Percentiles rank a stretch among this genome's conserved stretches.
These are phyloP conservation scores for Erysimum cheiri DNA, from an alignment of 441 rosid genomes.

Conservation along the genomic window DNA sequence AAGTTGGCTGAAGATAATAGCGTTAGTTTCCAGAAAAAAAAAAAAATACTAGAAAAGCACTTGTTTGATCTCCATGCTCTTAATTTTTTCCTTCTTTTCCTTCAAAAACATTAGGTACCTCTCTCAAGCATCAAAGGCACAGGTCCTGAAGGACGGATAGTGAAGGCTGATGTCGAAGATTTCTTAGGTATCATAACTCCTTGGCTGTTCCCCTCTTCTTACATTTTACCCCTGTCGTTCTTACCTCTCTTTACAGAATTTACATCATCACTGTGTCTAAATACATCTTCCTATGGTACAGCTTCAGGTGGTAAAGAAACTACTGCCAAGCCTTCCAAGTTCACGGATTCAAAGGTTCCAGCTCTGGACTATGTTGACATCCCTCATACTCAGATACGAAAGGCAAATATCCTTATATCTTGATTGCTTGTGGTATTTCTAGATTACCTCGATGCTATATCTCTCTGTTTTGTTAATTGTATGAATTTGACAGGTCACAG, in stretches of 20 bases:
- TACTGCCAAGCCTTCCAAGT: constrained; percentile 58
- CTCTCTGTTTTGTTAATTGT: constrained; percentile 36
- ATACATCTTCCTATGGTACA: constrained; percentile 49
- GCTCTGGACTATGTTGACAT: constrained; percentile 81
- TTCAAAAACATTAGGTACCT: constrained; percentile 57
- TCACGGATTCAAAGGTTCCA: constrained; percentile 52
- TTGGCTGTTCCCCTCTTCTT: constrained; percentile 14
- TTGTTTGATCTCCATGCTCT: constrained; percentile 8
- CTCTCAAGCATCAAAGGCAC: constrained; percentile 92
- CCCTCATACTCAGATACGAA: constrained; percentile 92
- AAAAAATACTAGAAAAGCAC: constrained; percentile 1
- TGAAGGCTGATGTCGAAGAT: constrained; percentile 93
- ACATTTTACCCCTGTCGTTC: background rate
- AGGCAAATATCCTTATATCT: constrained; percentile 52
- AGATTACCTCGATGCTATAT: constrained; percentile 69
- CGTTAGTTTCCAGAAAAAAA: constrained; percentile 49
- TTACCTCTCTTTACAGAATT: background rate
- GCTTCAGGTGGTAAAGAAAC: constrained; percentile 77
- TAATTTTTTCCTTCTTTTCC: background rate
- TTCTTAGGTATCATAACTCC: constrained; percentile 66
- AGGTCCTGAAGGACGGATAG: constrained; percentile 85
- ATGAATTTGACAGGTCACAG: constrained; percentile 67
- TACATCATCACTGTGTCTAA: background rate
- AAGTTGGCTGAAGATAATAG: constrained; percentile 87
- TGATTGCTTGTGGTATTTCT: constrained; percentile 37